A percentile compares a stretch with the other conserved stretches of the same genome.
Conservation (phyloP, 306 rosid genomes). For the Mucuna pruriens region DNA sequence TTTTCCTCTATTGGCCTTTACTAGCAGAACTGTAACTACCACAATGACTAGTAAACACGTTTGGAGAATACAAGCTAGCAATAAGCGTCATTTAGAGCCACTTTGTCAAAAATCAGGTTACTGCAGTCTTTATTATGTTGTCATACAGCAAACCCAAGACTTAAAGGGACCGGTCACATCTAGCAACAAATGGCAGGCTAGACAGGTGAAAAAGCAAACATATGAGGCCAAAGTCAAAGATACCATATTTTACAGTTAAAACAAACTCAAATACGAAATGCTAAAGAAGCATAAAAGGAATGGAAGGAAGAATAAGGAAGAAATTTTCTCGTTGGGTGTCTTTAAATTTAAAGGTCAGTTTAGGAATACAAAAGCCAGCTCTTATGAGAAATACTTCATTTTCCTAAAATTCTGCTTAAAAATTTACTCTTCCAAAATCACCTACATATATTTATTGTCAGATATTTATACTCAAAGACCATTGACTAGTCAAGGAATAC, state of each 20-base stretch:
- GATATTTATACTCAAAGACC: not conserved
- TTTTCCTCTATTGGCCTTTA: slow-evolving; percentile 24
- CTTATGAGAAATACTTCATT: not conserved
- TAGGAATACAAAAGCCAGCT: not conserved
- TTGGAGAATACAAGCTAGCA: not conserved
- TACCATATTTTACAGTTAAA: not conserved
- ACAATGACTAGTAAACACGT: not conserved
- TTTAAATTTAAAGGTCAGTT: not conserved
- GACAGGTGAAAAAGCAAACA: slow-evolving; percentile 26
- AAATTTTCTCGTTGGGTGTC: not conserved
- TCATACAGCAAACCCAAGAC: not conserved
- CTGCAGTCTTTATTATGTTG: slow-evolving; percentile 15
- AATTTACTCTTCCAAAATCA: not conserved
- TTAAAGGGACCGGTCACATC: not conserved
- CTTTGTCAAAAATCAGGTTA: not conserved
- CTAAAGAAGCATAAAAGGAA: not conserved
- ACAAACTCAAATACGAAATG: not conserved
- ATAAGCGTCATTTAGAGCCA: not conserved
- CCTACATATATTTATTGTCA: not conserved
- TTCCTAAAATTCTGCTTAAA: not conserved
- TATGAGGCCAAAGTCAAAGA: not conserved
- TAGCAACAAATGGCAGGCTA: slow-evolving; percentile 22
- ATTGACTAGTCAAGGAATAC: not conserved
- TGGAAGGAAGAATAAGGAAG: not conserved
- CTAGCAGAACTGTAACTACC: slow-evolving; percentile 20